Base-by-base conservation (phyloP, 371 early-diverging fungal genomes). In the Mucor saturninus region DNA sequence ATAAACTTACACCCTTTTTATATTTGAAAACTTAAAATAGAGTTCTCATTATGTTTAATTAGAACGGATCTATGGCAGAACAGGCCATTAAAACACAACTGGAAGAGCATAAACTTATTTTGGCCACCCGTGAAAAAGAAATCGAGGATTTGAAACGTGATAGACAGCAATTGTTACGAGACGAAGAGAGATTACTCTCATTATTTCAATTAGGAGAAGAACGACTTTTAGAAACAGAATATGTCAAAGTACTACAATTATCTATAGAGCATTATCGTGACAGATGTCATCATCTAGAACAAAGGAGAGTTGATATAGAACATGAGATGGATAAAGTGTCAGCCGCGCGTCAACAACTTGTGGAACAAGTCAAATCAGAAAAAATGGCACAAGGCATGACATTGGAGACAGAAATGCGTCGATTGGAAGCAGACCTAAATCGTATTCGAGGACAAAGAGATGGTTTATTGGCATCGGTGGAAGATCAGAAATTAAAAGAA, bases 401-500 rank as follows among this genome's bases (percentile, higher is more conserved):
- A 0, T 65, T 92, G 42, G 91, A 91, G 54, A 73, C 77, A 5
- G 89, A 93, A 64, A 72, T 93, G 56, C 80, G 85, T 42, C 83
- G 84, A 50, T 60, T 93, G 26, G 92, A 95, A 48, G 72, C 68
- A 14, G 95, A 97, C 38, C 73, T 94, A 46, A 82, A 86, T 6
- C 83, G 94, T 28, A 75, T 95, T 53, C 88, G 95, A 45, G 85
- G 85, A 45, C 85, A 89, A 56, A 87, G 97, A 42, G 95, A 97
- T 74, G 77, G 80, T 40, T 81, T 94, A 28, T 92, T 92, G 67
- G 83, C 84, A 8, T 74, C 77, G 39, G 77, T 91, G 6, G 94
- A 94, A 45, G 84, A 88, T 39, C 81, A 86, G 42, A 86, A 83
- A 37, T 81, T 89, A 15, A 89, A 88, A 59, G 91, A 65, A 6